Conservation (phyloP, 2,329 filamentous ascomycete species). For the Fusarium algeriense region DNA sequence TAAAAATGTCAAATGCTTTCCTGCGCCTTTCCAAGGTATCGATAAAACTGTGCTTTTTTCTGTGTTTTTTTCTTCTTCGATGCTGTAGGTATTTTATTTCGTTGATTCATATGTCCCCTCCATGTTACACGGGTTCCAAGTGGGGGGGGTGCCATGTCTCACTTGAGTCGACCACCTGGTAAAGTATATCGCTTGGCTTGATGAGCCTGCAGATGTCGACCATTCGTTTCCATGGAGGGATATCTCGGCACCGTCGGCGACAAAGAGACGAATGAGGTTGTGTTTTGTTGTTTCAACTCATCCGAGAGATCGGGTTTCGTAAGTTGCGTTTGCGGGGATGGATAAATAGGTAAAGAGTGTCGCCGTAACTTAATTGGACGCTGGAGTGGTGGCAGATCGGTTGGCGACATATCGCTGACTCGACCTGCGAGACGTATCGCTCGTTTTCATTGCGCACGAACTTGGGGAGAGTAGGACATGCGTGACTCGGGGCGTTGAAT, state of each 20-base stretch:
- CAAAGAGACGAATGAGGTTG: constrained; percentile 16
- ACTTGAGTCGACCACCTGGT: constrained; percentile 30
- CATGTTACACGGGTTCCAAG: constrained; percentile 6
- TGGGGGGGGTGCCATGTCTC: constrained; percentile 33
- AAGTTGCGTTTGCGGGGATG: constrained; percentile 19
- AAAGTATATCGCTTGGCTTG: constrained; percentile 19
- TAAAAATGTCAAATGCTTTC: constrained; percentile 15
- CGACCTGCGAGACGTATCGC: constrained; percentile 19
- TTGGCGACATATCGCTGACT: constrained; percentile 25
- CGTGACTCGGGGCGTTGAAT: constrained; percentile 52
- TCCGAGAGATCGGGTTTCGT: constrained; percentile 27
- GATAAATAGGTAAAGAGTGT: constrained; percentile 10
- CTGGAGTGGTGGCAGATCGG: constrained; percentile 21
- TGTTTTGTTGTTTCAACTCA: constrained; percentile 25
- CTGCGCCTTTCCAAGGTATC: constrained; percentile 36
- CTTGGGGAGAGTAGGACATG: constrained; percentile 45
- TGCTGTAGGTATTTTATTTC: constrained; percentile 22
- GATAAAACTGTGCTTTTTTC: constrained; percentile 27
- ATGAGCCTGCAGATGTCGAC: constrained; percentile 24
- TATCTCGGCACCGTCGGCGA: constrained; percentile 5
- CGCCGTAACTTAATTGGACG: constrained; percentile 16
- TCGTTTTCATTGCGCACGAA: constrained; percentile 48
- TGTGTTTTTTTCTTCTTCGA: constrained; percentile 24
- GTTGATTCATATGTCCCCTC: constrained; percentile 29
- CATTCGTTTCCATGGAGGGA: constrained; percentile 10